phyloP scores from a whole-genome alignment of 257 asterid species.

The Solanum chilense region DNA sequence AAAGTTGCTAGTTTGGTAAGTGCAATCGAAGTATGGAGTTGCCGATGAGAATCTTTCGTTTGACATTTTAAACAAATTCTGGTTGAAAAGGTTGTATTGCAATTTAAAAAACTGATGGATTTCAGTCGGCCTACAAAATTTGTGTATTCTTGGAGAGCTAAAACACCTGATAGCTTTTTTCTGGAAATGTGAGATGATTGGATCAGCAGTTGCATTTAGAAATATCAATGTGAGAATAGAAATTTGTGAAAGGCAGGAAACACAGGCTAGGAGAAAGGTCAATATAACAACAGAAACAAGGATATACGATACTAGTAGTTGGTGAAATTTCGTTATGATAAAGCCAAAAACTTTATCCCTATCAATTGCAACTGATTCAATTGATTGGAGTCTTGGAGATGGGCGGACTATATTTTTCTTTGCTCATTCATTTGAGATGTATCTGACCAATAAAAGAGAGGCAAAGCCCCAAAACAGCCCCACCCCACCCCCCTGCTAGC shows the following conservation, averaged over 20 bases:
- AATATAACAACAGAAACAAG: not conserved
- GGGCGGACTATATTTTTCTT: not conserved
- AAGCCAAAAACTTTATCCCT: not conserved
- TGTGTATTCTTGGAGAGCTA: not conserved
- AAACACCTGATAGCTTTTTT: not conserved
- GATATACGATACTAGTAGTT: not conserved
- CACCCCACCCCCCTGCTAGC: not conserved
- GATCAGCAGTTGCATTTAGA: not conserved
- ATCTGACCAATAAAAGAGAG: not conserved
- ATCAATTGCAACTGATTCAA: not conserved
- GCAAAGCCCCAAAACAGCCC: not conserved
- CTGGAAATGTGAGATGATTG: not conserved
- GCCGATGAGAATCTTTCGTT: not conserved
- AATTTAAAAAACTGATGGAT: not conserved
- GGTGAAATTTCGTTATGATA: not conserved
- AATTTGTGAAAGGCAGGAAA: not conserved
- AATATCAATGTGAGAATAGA: not conserved
- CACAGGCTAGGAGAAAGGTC: not conserved
- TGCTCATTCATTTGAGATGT: not conserved
- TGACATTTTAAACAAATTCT: not conserved
- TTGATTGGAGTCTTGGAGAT: not conserved
- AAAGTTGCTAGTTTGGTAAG: not conserved
- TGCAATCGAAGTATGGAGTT: not conserved
- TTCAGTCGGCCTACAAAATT: not conserved
- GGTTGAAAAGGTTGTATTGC: not conserved